These are phyloP conservation scores for Misopates orontium DNA, from an alignment of 257 asterid species.

Conservation along the genomic window DNA sequence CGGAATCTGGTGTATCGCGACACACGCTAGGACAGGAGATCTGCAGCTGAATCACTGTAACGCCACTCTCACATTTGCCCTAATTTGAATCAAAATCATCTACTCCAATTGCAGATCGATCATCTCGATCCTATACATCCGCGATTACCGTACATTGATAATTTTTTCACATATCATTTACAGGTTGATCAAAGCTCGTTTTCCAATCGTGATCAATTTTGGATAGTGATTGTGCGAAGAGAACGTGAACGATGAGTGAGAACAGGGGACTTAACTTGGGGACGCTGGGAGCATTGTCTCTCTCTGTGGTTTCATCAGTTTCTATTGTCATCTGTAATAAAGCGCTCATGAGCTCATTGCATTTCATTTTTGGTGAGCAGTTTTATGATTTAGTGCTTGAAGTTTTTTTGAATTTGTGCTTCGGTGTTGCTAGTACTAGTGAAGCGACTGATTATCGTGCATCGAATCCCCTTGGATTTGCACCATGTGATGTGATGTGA, in stretches of 20 bases:
- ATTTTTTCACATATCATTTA: constrained; percentile 9
- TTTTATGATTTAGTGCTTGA: constrained; percentile 4
- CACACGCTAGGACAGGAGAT: no score
- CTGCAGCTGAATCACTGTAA: constrained; percentile 36
- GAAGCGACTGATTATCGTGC: no score
- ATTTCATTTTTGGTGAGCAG: constrained; percentile 70
- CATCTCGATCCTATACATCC: constrained; percentile 13
- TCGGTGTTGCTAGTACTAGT: no score
- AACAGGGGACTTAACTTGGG: constrained; percentile 65
- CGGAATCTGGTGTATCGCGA: constrained; percentile 12
- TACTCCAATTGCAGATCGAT: constrained; percentile 36
- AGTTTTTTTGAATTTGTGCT: not conserved
- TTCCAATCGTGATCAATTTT: constrained; percentile 14
- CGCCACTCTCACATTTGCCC: constrained; percentile 39
- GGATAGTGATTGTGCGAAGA: constrained; percentile 10
- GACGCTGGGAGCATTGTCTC: constrained; percentile 71
- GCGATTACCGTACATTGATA: not conserved
- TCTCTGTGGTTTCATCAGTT: constrained; percentile 83
- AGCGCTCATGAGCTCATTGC: constrained; percentile 78
- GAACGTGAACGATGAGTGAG: constrained; percentile 54
- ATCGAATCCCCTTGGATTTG: no score
- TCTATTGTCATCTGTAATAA: constrained; percentile 83
- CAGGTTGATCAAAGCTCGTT: not conserved
- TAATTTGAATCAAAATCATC: constrained; percentile 23
- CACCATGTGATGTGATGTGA: no score